Percentiles rank a stretch among this genome's conserved stretches.
Conservation (phyloP, 23 red algal species). For the Gracilaria domingensis region DNA sequence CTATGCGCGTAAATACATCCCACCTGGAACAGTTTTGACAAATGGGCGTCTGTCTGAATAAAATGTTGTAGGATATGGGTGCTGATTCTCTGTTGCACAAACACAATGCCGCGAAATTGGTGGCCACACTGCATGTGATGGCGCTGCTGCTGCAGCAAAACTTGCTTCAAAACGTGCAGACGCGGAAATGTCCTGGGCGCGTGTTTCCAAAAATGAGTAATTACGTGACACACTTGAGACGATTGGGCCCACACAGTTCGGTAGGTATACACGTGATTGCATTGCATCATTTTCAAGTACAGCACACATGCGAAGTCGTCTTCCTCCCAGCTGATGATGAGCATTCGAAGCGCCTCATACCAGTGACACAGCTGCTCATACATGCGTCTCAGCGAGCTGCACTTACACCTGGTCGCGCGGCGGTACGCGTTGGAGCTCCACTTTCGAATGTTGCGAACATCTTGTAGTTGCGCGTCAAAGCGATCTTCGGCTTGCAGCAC, state of each 20-base stretch:
- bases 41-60: slow-evolving; percentile 7
- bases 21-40: neutral
- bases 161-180: slow-evolving; percentile 19
- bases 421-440: slow-evolving; percentile 25
- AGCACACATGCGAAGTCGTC: slow-evolving; percentile 30
- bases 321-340: slow-evolving; percentile 57
- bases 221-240: neutral
- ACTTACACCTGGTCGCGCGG: neutral
- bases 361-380: slow-evolving; percentile 43
- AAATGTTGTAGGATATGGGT: slow-evolving; percentile 53
- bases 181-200: slow-evolving; percentile 2
- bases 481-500: neutral
- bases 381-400: neutral
- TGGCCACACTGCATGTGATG: neutral
- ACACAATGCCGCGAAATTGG: slow-evolving; percentile 51
- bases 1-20: slow-evolving; percentile 46
- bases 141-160: slow-evolving; percentile 3
- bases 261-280: neutral
- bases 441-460: neutral
- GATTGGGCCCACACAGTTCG: neutral
- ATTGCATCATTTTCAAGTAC: slow-evolving; percentile 49
- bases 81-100: slow-evolving; percentile 49
- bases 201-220: slow-evolving; percentile 23
- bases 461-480: neutral
- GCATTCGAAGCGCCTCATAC: slow-evolving; percentile 55